A percentile compares a stretch with the other conserved stretches of the same genome.
Conservation (phyloP, 345 rosid species). For the Toxicodendron radicans region DNA sequence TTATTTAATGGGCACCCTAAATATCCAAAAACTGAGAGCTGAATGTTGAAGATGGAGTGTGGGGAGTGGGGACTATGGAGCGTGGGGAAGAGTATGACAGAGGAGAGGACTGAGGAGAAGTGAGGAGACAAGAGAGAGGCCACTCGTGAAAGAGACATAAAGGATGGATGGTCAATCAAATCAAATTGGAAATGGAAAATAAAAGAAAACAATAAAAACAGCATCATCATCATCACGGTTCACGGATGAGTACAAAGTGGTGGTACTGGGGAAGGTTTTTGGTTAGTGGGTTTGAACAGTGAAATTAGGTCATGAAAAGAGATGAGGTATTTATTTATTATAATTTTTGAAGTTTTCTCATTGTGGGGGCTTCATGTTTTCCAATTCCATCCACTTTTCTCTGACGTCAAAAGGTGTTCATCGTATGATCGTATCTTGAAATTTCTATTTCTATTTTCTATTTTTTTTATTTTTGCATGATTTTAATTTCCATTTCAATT, state of each 20-base stretch:
- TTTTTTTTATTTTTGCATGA: too few species aligned
- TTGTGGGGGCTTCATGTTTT: neutral
- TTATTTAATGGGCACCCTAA: neutral
- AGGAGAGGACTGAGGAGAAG: too few species aligned
- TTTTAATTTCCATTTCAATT: too few species aligned
- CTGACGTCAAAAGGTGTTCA: neutral
- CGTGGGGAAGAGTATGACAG: neutral
- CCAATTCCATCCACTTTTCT: neutral
- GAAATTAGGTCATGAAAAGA: constrained; percentile 26
- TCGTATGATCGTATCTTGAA: neutral
- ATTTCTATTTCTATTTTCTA: neutral
- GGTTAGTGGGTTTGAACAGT: constrained; percentile 5
- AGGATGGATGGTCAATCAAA: neutral
- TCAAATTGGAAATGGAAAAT: neutral
- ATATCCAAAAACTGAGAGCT: neutral
- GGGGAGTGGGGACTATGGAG: neutral
- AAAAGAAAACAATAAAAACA: neutral
- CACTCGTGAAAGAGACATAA: neutral
- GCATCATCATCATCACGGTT: neutral
- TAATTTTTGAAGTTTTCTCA: neutral
- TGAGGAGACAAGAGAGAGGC: too few species aligned
- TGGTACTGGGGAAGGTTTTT: neutral
- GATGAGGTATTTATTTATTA: neutral
- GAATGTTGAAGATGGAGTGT: neutral
- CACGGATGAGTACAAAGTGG: constrained; percentile 11